Percentiles rank a stretch among this genome's conserved stretches.
phyloP scores from a whole-genome alignment of 495 filamentous ascomycete species.

The Hapsidospora chrysogenum region DNA sequence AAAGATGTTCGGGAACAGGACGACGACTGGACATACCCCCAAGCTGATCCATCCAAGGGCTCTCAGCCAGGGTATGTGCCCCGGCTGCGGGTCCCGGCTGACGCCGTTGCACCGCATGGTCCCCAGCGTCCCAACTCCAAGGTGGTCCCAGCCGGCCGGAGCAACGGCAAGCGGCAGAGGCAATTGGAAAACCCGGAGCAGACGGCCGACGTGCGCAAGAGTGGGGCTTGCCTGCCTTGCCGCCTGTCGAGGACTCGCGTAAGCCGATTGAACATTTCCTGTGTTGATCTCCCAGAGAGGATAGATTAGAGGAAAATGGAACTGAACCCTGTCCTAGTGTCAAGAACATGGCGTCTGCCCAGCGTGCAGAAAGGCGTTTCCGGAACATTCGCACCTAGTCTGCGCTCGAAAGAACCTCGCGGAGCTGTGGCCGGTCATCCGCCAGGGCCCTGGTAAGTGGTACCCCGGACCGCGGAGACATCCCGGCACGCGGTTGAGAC shows the following conservation, averaged over 20 bases:
- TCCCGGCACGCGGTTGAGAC: no score
- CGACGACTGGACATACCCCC: constrained; percentile 3
- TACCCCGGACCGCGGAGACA: not conserved
- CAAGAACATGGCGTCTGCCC: constrained; percentile 3
- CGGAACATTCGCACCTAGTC: constrained; percentile 3
- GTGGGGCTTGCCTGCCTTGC: constrained; percentile 4
- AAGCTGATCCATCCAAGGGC: not conserved
- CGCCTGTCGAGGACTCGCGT: constrained; percentile 2
- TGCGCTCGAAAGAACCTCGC: constrained; percentile 1
- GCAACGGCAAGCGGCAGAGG: not conserved
- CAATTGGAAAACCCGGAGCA: constrained; percentile 2
- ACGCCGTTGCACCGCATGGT: not conserved
- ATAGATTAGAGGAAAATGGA: not conserved
- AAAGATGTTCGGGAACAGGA: constrained; percentile 1
- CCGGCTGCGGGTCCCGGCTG: not conserved
- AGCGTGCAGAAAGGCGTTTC: constrained; percentile 2
- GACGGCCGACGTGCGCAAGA: constrained; percentile 5
- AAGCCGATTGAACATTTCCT: no score
- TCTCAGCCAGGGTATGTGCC: not conserved
- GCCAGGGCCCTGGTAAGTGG: constrained; percentile 2
- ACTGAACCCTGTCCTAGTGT: constrained; percentile 1
- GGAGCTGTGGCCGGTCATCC: constrained; percentile 3
- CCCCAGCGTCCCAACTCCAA: no score
- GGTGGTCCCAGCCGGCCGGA: not conserved
- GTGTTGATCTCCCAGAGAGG: constrained; percentile 1